Base-by-base conservation (phyloP, 2,329 filamentous ascomycete genomes). In the Fusarium chaquense region DNA sequence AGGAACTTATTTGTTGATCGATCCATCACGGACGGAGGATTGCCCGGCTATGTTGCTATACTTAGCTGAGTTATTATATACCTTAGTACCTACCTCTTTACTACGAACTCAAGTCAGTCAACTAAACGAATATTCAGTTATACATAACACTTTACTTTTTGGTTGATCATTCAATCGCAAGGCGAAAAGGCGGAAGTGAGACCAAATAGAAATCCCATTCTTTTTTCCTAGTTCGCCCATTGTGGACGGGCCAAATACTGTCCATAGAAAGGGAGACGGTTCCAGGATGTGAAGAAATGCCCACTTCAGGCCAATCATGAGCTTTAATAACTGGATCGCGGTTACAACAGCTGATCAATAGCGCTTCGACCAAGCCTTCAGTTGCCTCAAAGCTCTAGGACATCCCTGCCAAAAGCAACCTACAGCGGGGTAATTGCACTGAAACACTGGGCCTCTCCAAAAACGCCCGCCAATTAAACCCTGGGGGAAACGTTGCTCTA, bases 401-500 rank as follows among this genome's bases (percentile, higher is more conserved):
- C 12, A 58, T 61, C 65, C 64, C 50, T 66, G 69, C 57, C 62
- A 53, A 46, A 63, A 59, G 72, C 51, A 64, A 61, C 60, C 72
- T 66, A 65, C 70, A 73, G 73, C 73, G 73, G 73, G 73, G 73
- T 75, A 75, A 46, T 41, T 30, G 49, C 55, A 52, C 54, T 74
- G 67, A 73, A 75, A 75, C 73, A 63, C 51, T 65, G 54, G 63
- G 51, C 52, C 55, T 33, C 69, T 52, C 58, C 62, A 69, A 68
- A 65, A 62, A 70, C 49, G 64, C 70, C 66, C 64, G 69, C 66
- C 69, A 72, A 66, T 65, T 50, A 45, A 52, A 56, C 46, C 51
- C 30, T 33, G 40, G 52, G 32, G 24, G 45, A 22, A 20, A 26
- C 12, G 73, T 75, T 75, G 73, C 72, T 61, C 59, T 75, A 55